Percentiles rank a stretch among this genome's conserved stretches.
Evolutionary conservation across 1,139 yeast genomes (phyloP).

Genomic region (Candida dubliniensis): DNA sequence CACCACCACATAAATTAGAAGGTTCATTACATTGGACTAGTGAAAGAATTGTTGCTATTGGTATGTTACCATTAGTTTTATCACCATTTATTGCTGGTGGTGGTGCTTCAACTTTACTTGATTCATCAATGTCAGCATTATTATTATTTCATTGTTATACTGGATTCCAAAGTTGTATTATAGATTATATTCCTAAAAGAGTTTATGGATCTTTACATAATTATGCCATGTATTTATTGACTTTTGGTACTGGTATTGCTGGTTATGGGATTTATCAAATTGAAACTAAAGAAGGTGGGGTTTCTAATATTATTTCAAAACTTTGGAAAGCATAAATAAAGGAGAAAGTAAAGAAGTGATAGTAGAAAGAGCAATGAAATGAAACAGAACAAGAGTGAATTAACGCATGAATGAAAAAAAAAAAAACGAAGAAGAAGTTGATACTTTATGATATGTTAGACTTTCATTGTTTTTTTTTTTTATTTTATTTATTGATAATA

Average conservation of each 20-base stretch:
- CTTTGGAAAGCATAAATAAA: conserved; percentile 35
- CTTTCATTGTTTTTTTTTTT: conserved; percentile 1
- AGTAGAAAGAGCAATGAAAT: too few relatives aligned
- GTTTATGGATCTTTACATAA: conserved; percentile 74
- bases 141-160: conserved; percentile 64
- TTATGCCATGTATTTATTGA: conserved; percentile 61
- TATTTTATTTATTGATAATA: conserved; percentile 2
- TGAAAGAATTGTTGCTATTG: conserved; percentile 59
- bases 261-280: conserved; percentile 80
- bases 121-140: conserved; percentile 55
- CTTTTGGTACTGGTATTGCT: conserved; percentile 68
- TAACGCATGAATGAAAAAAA: not conserved
- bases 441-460: conserved; percentile 1
- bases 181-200: conserved; percentile 76
- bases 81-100: conserved; percentile 65
- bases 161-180: conserved; percentile 77
- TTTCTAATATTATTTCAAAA: conserved; percentile 35
- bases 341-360: not conserved
- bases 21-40: conserved; percentile 77
- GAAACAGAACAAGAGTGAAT: too few relatives aligned
- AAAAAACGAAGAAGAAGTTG: not conserved
- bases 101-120: conserved; percentile 54
- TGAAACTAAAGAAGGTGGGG: conserved; percentile 63
- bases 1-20: conserved; percentile 52
- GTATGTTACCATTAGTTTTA: conserved; percentile 63